These are phyloP conservation scores for Sugiyamaella boreocaroliniensis DNA, from an alignment of 805 yeast species.

Conservation along the genomic window DNA sequence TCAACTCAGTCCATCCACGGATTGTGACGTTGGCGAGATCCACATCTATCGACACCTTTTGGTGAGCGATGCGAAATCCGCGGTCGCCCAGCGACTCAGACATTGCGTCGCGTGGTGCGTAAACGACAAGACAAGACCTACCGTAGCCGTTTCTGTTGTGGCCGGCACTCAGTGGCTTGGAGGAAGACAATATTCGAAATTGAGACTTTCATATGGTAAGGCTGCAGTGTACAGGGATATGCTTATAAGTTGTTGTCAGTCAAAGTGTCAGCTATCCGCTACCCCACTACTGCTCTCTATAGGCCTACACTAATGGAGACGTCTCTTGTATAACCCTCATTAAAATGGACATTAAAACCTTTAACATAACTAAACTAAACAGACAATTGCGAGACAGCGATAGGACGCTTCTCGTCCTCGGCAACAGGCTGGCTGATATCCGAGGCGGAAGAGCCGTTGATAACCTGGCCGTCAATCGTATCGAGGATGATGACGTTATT, in stretches of 20 bases:
- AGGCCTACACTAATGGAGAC: background rate
- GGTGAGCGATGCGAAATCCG: constrained; percentile 71
- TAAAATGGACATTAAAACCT: background rate
- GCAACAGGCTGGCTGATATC: background rate
- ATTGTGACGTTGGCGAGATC: constrained; percentile 58
- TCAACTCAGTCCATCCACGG: constrained; percentile 73
- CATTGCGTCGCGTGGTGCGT: background rate
- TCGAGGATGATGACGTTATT: background rate
- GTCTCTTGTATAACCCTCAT: background rate
- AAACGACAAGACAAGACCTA: no score
- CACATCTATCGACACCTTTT: constrained; percentile 71
- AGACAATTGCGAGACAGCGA: background rate
- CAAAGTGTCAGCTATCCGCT: no score
- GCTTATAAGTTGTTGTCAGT: no score
- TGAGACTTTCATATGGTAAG: no score
- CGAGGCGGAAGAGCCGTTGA: background rate
- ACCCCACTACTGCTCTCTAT: no score
- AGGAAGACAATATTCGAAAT: no score
- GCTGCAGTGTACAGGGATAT: no score
- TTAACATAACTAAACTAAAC: background rate
- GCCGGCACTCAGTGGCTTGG: no score
- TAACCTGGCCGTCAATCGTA: background rate
- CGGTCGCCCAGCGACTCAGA: constrained; percentile 13
- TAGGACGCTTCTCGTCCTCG: background rate
- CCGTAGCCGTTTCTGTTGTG: no score